Evolutionary conservation across 176 grass and related monocot species (phyloP), one percentile per base, ranked within the genome.

Genomic region (Carex cristatella): DNA sequence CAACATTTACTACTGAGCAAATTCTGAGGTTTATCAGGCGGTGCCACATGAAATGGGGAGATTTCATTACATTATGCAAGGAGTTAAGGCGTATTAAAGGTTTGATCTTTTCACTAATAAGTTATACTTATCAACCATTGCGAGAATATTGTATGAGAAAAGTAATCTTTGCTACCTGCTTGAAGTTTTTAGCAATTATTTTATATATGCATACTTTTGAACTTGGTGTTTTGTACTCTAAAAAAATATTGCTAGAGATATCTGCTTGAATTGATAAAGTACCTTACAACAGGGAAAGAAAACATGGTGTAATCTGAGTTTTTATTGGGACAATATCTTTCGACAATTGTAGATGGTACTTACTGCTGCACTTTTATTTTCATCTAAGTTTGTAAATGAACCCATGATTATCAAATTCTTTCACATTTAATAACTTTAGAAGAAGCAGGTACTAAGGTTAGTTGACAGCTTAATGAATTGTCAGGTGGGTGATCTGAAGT

Each of bases 41-140:
- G 31, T 94, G 92, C 56, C 92, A 94, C 88, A 94, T 97, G 92
- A 97, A 93, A 88, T 93, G 92, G 90, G 92, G 89, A 70, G 90
- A 97, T 84, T 97, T 97, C 84, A 97, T 94, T 72, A 97, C 94
- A 5, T 85, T 94, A 11, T 97, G 94, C 89, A 97, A 97, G 80
- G 94, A 94, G 77, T 68, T 97, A 77, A 88, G 94, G 81, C 88
- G 94, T 71, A 97, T 97, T 49, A 97, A 97, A 97, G 94, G 94
- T 97, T 84, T 30, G 10, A 53, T 84, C 59, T 82, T 59, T 81
- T 16, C 58, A 79, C 11, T 31, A 7, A 56, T 57, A 14, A 79
- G 7, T 57, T 79, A 18, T 79, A 33, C 7, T 51, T 58, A 6
- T 58, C 13, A 79, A 81, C 32, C 58, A 40, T 73, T 83, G 81